Conservation (phyloP, 495 filamentous ascomycete species). For the Penicillium desertorum region DNA sequence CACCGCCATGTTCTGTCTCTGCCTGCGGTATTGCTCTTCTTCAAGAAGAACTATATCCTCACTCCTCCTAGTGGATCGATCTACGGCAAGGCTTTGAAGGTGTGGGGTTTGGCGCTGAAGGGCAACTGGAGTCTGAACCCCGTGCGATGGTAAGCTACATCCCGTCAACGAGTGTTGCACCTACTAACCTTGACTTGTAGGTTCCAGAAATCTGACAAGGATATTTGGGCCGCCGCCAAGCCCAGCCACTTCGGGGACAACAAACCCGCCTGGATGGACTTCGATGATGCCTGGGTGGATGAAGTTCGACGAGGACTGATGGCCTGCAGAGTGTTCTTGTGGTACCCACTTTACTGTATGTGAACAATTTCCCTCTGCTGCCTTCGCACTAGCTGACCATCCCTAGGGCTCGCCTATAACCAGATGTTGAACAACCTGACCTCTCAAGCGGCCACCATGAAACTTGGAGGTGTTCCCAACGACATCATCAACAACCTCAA, state of each 20-base stretch:
- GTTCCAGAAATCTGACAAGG: conserved; percentile 46
- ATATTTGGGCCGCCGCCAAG: conserved; percentile 66
- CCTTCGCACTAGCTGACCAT: background rate
- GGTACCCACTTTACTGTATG: conserved; percentile 66
- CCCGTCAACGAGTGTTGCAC: background rate
- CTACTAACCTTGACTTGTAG: conserved; percentile 23
- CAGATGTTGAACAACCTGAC: conserved; percentile 69
- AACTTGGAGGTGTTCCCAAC: conserved; percentile 69
- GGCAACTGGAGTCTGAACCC: conserved; percentile 62
- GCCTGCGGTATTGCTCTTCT: conserved; percentile 60
- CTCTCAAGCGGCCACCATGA: conserved; percentile 72
- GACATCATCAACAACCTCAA: conserved; percentile 78
- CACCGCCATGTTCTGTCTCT: conserved; percentile 57
- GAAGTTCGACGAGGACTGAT: conserved; percentile 66
- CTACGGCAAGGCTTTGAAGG: conserved; percentile 54
- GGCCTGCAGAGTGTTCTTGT: conserved; percentile 67
- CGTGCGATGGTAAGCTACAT: conserved; percentile 29
- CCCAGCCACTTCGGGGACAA: conserved; percentile 52
- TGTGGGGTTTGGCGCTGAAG: conserved; percentile 59
- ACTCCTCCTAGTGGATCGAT: conserved; percentile 63
- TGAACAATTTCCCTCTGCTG: background rate
- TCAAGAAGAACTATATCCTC: conserved; percentile 58
- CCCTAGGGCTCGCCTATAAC: conserved; percentile 54
- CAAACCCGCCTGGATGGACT: conserved; percentile 62
- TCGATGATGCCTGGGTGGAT: conserved; percentile 73